phyloP scores from a whole-genome alignment of 106 monocot species.

The Apostasia ramifera region DNA sequence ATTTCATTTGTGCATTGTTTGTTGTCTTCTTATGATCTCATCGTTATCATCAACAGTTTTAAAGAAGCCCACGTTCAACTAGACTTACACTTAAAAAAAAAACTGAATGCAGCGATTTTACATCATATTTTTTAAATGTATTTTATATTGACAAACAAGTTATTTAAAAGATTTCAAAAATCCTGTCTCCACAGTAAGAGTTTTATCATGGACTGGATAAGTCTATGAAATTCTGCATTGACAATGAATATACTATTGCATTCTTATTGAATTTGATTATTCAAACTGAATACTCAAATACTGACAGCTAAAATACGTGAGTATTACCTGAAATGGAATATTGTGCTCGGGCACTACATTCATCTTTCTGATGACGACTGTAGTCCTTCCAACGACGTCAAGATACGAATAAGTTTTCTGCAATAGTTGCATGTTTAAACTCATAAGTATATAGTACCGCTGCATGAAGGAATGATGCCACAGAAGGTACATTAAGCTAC shows the following conservation, averaged over 20 bases:
- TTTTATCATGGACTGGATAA: not conserved
- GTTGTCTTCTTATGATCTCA: no score
- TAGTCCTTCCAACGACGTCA: slow-evolving; percentile 72
- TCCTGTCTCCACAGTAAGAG: not conserved
- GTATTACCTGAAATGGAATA: slow-evolving; percentile 55
- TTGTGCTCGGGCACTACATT: slow-evolving; percentile 71
- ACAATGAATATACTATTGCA: not conserved
- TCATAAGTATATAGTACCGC: no score
- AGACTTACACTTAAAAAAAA: no score
- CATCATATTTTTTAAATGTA: no score
- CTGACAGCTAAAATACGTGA: not conserved
- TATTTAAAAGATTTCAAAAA: not conserved
- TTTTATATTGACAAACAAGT: not conserved
- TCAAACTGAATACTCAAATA: not conserved
- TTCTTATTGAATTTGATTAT: not conserved
- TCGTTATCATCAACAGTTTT: no score
- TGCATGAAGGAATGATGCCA: not conserved
- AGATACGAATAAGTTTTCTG: slow-evolving; percentile 80
- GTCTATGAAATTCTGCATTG: not conserved
- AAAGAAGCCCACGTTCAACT: no score
- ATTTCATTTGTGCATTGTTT: no score
- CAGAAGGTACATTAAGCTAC: no score
- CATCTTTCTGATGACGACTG: slow-evolving; percentile 59
- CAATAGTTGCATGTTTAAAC: slow-evolving; percentile 8
- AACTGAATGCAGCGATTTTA: no score